phyloP scores from a whole-genome alignment of 1,139 yeast genomes.

The Geotrichum cucujoidarum region DNA sequence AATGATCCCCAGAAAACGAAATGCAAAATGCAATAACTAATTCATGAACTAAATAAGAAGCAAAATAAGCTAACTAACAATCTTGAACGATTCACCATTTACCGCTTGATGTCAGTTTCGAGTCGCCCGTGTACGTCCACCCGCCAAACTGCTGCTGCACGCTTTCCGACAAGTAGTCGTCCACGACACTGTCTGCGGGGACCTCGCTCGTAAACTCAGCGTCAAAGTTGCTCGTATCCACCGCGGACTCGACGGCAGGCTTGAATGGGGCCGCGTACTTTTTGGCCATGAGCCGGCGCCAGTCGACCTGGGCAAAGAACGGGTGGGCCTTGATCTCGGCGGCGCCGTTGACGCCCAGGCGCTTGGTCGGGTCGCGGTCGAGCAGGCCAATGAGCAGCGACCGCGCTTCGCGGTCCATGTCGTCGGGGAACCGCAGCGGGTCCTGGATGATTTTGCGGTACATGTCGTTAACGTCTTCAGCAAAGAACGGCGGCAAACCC shows the following conservation, averaged over 20 bases:
- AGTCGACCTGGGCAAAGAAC: constrained; percentile 86
- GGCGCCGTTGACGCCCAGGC: constrained; percentile 80
- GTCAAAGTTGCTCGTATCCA: constrained; percentile 91
- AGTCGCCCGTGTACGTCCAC: constrained; percentile 78
- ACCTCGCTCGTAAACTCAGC: constrained; percentile 87
- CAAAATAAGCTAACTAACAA: not conserved
- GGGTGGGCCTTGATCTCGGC: constrained; percentile 78
- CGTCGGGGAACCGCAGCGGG: constrained; percentile 82
- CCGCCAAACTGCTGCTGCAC: constrained; percentile 98
- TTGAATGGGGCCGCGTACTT: constrained; percentile 94
- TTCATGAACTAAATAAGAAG: not conserved
- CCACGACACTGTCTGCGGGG: constrained; percentile 94
- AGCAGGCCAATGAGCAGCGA: constrained; percentile 71
- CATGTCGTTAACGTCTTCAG: constrained; percentile 91
- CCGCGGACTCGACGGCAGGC: constrained; percentile 80
- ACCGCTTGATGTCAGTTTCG: constrained; percentile 15
- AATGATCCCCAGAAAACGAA: not conserved
- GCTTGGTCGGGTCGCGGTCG: constrained; percentile 76
- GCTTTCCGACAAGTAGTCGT: constrained; percentile 69
- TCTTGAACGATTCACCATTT: not conserved
- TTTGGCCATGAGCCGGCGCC: constrained; percentile 78
- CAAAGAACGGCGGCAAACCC: constrained; percentile 94
- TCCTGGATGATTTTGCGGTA: constrained; percentile 87
- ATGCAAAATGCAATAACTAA: not conserved
- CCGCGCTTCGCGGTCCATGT: constrained; percentile 84